These are phyloP conservation scores for Mycena belliarum DNA, from an alignment of 768 basidiomycete genomes.

Conservation along the genomic window DNA sequence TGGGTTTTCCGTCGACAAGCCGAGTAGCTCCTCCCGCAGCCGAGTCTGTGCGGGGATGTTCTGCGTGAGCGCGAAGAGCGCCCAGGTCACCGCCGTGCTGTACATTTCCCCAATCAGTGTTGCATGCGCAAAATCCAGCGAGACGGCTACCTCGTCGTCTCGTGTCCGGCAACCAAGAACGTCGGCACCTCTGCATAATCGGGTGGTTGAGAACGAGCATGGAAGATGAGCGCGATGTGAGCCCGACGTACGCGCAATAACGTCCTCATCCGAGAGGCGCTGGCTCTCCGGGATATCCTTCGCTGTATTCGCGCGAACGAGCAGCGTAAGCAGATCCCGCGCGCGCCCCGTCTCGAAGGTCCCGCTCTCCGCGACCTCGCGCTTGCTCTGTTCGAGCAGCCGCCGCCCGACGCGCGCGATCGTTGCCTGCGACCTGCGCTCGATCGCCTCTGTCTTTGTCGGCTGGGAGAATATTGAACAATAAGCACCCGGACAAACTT, in stretches of 20 bases:
- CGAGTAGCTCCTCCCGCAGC: slow-evolving; percentile 2
- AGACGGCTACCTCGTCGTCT: slow-evolving; percentile 49
- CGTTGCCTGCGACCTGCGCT: slow-evolving; percentile 27
- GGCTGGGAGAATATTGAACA: slow-evolving; percentile 24
- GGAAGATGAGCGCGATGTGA: not conserved
- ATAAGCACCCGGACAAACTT: not conserved
- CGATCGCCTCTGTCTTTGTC: slow-evolving; percentile 28
- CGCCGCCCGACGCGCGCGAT: slow-evolving; percentile 53
- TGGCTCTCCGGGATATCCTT: slow-evolving; percentile 56
- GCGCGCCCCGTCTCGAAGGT: slow-evolving; percentile 31
- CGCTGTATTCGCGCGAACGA: slow-evolving; percentile 65
- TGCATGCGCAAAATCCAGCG: not conserved
- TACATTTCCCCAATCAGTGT: not conserved
- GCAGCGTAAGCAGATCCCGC: slow-evolving; percentile 58
- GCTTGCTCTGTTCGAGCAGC: slow-evolving; percentile 51
- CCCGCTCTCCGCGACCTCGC: slow-evolving; percentile 28
- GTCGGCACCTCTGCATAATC: slow-evolving; percentile 52
- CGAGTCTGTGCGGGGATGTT: not conserved
- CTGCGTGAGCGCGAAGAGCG: slow-evolving; percentile 3
- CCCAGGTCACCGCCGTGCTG: slow-evolving; percentile 7
- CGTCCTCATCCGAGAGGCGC: slow-evolving; percentile 60
- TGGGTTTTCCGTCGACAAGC: not conserved
- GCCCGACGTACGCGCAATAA: slow-evolving; percentile 47
- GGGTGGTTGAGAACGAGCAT: too few species aligned
- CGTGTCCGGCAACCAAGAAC: slow-evolving; percentile 60